Base-by-base conservation (phyloP, 345 rosid genomes). In the Boechera divaricarpa region DNA sequence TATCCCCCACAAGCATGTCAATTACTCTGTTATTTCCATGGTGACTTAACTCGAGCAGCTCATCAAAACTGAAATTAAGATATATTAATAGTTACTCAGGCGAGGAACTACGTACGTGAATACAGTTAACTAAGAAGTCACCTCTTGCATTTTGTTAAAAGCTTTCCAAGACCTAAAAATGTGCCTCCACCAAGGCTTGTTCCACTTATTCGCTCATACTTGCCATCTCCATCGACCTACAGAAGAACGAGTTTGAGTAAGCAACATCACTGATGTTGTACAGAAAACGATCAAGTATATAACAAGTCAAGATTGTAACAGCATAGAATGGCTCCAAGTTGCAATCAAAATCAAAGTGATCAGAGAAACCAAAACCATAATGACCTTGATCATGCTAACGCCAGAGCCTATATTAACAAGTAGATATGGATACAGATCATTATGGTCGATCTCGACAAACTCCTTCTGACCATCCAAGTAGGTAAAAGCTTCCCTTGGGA, bases 1-100 rank as follows among this genome's bases (percentile, higher is more conserved):
- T 92, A 80, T 92, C 98, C n/a, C 98, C 96, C 47, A 92, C 96
- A 78, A 92, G 94, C 96, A 89, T 89, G 83, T 92, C 96, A 69
- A 92, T 75, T 5, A 83, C 89, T 83, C 94, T 89, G 86, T 90
- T 87, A 78, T 92, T 87, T 76, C 96, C 96, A 49, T 47, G 81
- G 41, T 85, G 93, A 68, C 94, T 92, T 79, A 87, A 79, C 84
- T 89, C 92, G 39, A 92, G 82, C 81, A 92, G 74, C 83, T 90
- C 94, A 71, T 89, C 89, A 58, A 89, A 89, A 79, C 96, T 90
- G 86, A 57, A 58, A 67, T n/a, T 36, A 47, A 63, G 63, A 12
- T 70, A 83, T 24, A 10, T 39, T 5, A 75, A 75, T 55, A 32
- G 74, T 53, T 36, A 18, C 39, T 54, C 51, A n/a, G 4, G 2